Evolutionary conservation across 2,329 filamentous ascomycete species (phyloP).

Genomic region (Fusarium poae): DNA sequence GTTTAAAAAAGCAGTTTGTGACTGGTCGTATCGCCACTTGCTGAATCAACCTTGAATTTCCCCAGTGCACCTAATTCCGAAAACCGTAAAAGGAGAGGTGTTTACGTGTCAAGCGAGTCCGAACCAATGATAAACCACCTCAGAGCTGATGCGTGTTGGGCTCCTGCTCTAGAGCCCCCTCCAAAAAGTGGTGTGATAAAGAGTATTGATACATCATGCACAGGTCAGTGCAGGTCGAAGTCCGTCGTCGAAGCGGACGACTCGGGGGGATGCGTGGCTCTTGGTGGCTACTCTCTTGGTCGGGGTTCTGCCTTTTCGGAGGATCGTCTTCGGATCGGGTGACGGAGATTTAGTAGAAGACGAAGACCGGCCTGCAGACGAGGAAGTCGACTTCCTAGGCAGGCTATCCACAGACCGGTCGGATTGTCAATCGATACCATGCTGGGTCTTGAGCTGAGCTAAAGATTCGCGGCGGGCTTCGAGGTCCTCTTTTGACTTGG

Average conservation of each 20-base stretch:
- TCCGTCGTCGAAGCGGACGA: conserved; percentile 59
- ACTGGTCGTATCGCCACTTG: conserved; percentile 52
- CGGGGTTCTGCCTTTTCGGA: conserved; percentile 58
- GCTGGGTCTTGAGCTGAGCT: conserved; percentile 97
- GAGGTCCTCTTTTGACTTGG: conserved; percentile 91
- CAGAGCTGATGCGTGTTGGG: conserved; percentile 39
- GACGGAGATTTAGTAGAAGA: conserved; percentile 58
- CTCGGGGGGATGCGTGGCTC: conserved; percentile 56
- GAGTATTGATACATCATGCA: conserved; percentile 53
- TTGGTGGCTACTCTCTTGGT: conserved; percentile 53
- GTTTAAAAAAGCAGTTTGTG: conserved; percentile 50
- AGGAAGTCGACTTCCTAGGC: conserved; percentile 58
- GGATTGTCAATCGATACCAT: conserved; percentile 97
- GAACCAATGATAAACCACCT: conserved; percentile 46
- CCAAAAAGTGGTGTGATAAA: conserved; percentile 38
- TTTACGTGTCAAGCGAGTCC: conserved; percentile 45
- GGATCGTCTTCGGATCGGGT: conserved; percentile 59
- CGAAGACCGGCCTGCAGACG: conserved; percentile 73
- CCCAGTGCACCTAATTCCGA: conserved; percentile 49
- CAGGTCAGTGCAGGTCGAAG: conserved; percentile 55
- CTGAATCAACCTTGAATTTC: conserved; percentile 50
- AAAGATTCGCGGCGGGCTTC: conserved; percentile 95
- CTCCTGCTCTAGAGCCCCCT: conserved; percentile 30
- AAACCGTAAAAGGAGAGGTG: conserved; percentile 42
- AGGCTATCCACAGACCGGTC: conserved; percentile 73